phyloP scores from a whole-genome alignment of 2,329 filamentous ascomycete species.

The Monosporascus ibericus region DNA sequence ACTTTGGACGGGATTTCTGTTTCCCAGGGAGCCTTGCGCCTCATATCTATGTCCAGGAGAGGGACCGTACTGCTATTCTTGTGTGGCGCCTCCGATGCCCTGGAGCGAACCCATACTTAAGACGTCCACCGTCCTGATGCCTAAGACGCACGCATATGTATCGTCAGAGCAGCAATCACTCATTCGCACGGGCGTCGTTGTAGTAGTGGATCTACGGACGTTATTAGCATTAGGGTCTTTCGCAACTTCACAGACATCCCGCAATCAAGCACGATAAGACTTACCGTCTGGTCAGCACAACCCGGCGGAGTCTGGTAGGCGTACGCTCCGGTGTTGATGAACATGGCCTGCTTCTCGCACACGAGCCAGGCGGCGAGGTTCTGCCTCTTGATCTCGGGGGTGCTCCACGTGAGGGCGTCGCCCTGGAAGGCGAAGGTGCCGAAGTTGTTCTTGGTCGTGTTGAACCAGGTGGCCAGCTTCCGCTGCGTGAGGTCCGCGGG shows the following conservation, averaged over 20 bases:
- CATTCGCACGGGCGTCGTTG: constrained; percentile 29
- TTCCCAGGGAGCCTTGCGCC: too few relatives aligned
- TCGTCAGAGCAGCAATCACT: not conserved
- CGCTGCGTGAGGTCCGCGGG: constrained; percentile 39
- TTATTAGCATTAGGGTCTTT: not conserved
- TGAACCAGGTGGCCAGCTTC: constrained; percentile 46
- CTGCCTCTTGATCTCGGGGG: constrained; percentile 40
- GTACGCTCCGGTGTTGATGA: constrained; percentile 55
- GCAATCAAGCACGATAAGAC: constrained; percentile 12
- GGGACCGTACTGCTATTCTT: too few relatives aligned
- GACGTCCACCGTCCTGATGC: too few relatives aligned
- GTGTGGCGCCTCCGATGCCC: too few relatives aligned
- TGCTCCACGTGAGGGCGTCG: constrained; percentile 51
- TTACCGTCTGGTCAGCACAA: constrained; percentile 53
- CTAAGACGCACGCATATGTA: too few relatives aligned
- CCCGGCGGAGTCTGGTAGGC: constrained; percentile 50
- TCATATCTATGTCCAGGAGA: too few relatives aligned
- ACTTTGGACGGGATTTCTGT: too few relatives aligned
- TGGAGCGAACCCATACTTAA: too few relatives aligned
- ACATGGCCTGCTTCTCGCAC: constrained; percentile 44
- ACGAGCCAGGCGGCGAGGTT: constrained; percentile 56
- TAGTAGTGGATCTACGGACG: constrained; percentile 34
- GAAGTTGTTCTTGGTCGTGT: constrained; percentile 43
- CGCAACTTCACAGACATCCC: not conserved
- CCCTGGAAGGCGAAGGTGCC: constrained; percentile 52